Evolutionary conservation across 495 filamentous ascomycete species (phyloP), one percentile per base, ranked within the genome.

Genomic region (Aspergillus steynii): DNA sequence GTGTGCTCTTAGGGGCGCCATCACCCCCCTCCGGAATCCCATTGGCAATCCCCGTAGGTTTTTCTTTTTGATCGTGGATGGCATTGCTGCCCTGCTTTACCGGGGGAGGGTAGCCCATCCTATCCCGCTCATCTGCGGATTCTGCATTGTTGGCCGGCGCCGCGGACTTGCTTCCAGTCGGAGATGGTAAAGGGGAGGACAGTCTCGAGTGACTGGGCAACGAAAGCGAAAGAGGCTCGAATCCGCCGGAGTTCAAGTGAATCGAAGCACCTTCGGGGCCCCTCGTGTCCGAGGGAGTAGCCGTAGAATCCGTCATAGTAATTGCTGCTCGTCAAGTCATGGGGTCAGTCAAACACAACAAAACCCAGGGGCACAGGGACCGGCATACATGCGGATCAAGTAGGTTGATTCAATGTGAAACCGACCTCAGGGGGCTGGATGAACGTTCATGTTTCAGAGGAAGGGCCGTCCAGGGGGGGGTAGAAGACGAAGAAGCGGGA

Each of bases 121-220:
- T 42, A 50, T 61, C 59, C 29, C 55, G 56, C 5, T 60, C 60
- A 20, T 61, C 60, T 31, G 58, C 51, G 20, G 47, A 31, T 45
- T 42, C 9, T 42, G 37, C 37, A 10, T 59, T 62, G 15, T 20
- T 31, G 52, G 67, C 59, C 2, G 47, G 9, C 14, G 55, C 25
- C 45, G 70, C 61, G 62, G 59, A 60, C 55, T 71, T 68, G 52
- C 67, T 29, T 59, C 65, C 69, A 37, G 74, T 74, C 0, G 72
- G 72, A 48, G 75, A 76, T 55, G 71, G 75, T 54, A 75, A 68
- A 15, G 74, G 66, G 7, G 75, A 72, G 12, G 70, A 66, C 51
- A 74, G 53, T 58, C 69, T 74, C 48, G 67, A 50, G 25, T 50
- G 61, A 50, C 68, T 68, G 20, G 69, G 67, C 29, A 65, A 61